Conservation (phyloP, 345 rosid genomes). For the Eucalyptus dawsonii region DNA sequence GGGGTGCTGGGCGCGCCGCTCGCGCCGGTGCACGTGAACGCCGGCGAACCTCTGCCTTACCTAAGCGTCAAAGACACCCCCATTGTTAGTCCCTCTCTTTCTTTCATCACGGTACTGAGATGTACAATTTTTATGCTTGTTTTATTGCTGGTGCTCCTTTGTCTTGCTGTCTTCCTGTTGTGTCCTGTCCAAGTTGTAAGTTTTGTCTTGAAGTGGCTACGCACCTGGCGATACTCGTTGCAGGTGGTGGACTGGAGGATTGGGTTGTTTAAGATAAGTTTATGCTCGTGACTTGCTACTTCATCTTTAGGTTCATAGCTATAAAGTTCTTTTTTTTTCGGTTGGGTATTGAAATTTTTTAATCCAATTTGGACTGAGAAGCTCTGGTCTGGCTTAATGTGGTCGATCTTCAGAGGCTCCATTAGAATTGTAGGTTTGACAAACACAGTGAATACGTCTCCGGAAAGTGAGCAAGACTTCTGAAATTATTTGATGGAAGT, state of each 20-base stretch:
- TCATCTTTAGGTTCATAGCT: neutral
- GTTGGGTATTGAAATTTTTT: neutral
- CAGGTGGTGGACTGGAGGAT: neutral
- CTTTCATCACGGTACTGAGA: neutral
- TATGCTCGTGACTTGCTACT: neutral
- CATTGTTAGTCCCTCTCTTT: constrained; percentile 6
- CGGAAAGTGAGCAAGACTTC: neutral
- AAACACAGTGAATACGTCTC: neutral
- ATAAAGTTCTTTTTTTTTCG: neutral
- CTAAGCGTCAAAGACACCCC: constrained; percentile 31
- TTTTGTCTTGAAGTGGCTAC: neutral
- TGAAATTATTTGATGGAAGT: neutral
- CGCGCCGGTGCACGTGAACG: constrained; percentile 26
- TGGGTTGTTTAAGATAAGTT: neutral
- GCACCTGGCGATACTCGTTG: neutral
- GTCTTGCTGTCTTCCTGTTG: neutral
- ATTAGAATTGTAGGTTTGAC: neutral
- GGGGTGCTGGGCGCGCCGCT: constrained; percentile 31
- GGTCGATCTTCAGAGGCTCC: neutral
- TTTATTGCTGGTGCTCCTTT: neutral
- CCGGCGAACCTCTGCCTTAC: constrained; percentile 18
- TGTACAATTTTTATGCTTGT: neutral
- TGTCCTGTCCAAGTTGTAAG: neutral
- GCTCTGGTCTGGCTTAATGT: neutral
- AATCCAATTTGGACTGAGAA: neutral